Percentiles rank a stretch among this genome's conserved stretches.
Evolutionary conservation across 1,284 basidiomycete species (phyloP).

Genomic region (Microbotryum scabiosae): DNA sequence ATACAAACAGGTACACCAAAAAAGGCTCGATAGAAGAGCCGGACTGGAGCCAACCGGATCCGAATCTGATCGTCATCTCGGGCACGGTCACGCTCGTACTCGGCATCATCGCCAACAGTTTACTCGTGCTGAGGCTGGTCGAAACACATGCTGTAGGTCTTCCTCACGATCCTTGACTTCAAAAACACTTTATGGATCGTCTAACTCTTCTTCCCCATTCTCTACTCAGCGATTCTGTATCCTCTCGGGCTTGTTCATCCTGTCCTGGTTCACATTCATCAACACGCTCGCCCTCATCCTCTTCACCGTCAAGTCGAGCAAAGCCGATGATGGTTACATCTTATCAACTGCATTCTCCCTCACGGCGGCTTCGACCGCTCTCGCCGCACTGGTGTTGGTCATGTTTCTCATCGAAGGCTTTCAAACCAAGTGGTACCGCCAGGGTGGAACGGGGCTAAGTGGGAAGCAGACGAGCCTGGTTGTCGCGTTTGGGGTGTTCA

Average conservation of each 20-base stretch:
- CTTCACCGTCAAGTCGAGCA: slow-evolving; percentile 6
- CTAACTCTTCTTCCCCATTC: not conserved
- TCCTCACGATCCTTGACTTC: not conserved
- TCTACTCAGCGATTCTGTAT: slow-evolving; percentile 30
- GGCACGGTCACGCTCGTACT: slow-evolving; percentile 53
- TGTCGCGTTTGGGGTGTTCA: slow-evolving; percentile 10
- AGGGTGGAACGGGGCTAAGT: slow-evolving; percentile 7
- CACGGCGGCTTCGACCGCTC: slow-evolving; percentile 1
- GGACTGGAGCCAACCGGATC: slow-evolving; percentile 4
- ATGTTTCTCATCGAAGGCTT: slow-evolving; percentile 4
- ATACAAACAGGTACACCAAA: too few relatives aligned
- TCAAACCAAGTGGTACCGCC: slow-evolving; percentile 3
- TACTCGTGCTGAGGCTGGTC: slow-evolving; percentile 60
- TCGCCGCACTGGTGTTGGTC: slow-evolving; percentile 2
- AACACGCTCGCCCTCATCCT: slow-evolving; percentile 6
- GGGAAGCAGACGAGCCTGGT: slow-evolving; percentile 12
- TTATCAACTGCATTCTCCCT: slow-evolving; percentile 24
- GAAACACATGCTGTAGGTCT: slow-evolving; percentile 50
- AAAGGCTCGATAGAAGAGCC: too few relatives aligned
- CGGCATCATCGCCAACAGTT: slow-evolving; percentile 59
- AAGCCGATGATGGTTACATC: slow-evolving; percentile 11
- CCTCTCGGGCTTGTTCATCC: not conserved
- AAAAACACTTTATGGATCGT: not conserved
- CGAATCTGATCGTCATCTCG: slow-evolving; percentile 9
- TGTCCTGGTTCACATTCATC: slow-evolving; percentile 5